Evolutionary conservation across 208 protist species (phyloP), one percentile per base, ranked within the genome.

Genomic region (Crithidia acanthocephali): DNA sequence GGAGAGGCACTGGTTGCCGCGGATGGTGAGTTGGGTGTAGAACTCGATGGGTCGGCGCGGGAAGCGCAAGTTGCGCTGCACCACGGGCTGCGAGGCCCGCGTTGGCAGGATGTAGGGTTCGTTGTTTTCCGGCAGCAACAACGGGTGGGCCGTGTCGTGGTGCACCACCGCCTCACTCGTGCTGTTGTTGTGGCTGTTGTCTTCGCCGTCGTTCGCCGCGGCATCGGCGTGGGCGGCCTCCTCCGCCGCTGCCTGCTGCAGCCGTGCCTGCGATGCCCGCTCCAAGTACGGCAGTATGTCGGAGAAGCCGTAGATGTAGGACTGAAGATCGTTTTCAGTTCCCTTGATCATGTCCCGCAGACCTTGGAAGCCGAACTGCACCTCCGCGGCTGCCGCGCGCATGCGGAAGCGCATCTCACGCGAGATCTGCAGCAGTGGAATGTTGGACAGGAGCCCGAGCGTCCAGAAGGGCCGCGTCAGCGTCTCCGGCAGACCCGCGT

Each of bases 351-450:
- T 57, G 35, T 73, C 67, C 35, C 77, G 68, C 58, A 87, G 60
- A 15, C 42, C 67, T 23, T 78, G 53, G 65, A 80, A 76, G 52
- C 82, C 82, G 5, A 68, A 65, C 50, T 78, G 60, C 32, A 87
- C 82, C 47, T 87, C 82, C 0, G 82, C 82, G n/a, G 78, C 78
- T 1, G 82, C 82, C 11, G 78, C 77, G 27, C 82, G 82, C 51
- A 85, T 69, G 51, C 76, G 73, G 33, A 81, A 83, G 25, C 79
- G 74, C 74, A 88, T 70, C 72, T 91, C 85, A 10, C 77, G 76
- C 20, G 59, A 74, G 20, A 88, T 70, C 40, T 81, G 83, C 56
- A 91, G 72, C 2, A 79, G 30, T 6, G 85, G 74, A 23, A 88
- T 73, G 66, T 88, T 81, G 13, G 76, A 81, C 13, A 85, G 75